Base-by-base conservation (phyloP, 2,329 filamentous ascomycete species). In the Dryadomyces sulphureus region DNA sequence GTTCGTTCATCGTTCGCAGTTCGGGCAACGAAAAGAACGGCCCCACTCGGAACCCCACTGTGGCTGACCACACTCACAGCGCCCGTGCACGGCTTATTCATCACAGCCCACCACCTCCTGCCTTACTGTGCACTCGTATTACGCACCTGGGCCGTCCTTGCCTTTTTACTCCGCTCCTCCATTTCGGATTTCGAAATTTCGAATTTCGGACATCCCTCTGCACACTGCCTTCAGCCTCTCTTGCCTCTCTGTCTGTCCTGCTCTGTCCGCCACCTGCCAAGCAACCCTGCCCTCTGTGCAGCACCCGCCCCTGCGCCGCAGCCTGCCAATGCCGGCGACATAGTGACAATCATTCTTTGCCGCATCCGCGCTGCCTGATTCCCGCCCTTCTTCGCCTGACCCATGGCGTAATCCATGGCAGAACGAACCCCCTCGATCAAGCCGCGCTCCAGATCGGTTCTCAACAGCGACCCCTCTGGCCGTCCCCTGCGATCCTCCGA, bases 381-480 rank as follows among this genome's bases (percentile, higher is more conserved):
- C 27, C 27, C n/a, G n/a, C 9, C 27, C 27, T 7, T 32, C 21
- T 39, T 40, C 27, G 43, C 43, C 30, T 47, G 70, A 66, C 72
- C 67, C 63, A 78, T 78, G 74, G 74, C 74, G 74, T 78, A 77
- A 74, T 74, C 70, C 72, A 78, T 78, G 75, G 74, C 74, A 76
- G 73, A 77, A 71, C 73, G 68, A 76, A 77, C 64, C 19, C 41
- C 41, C 59, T 58, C 60, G 63, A 63, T 64, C 65, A 66, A 63
- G 56, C 59, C 60, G 65, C 67, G 66, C 63, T 65, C 65, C 60
- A 63, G 65, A 69, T 67, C 66, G 66, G 65, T 62, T 69, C 65
- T 67, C 65, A 69, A 74, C 63, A 69, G 71, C 70, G 67, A 52
- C 45, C 42, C 32, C n/a, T 41, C 48, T 21, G 49, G 43, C 17